Evolutionary conservation across 164 flowering plant species (phyloP).

Genomic region (Tinospora cordifolia): DNA sequence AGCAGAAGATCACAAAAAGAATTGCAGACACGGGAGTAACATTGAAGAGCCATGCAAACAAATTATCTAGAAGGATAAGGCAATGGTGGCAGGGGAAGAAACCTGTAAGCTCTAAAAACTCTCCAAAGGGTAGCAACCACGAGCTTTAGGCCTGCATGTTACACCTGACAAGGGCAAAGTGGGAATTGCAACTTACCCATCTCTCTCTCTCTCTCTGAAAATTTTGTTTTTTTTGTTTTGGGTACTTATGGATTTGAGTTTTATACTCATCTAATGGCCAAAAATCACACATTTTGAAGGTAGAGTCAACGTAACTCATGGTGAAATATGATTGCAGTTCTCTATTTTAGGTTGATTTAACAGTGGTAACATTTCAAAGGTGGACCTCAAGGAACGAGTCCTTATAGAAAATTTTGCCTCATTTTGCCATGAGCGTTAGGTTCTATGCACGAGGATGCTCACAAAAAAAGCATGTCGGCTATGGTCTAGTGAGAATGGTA

Average conservation of each 20-base stretch:
- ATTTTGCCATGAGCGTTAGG: no score
- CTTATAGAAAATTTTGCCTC: no score
- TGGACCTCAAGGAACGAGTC: no score
- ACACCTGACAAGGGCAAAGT: not conserved
- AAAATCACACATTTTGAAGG: not conserved
- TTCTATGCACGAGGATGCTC: no score
- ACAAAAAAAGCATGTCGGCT: no score
- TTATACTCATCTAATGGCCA: not conserved
- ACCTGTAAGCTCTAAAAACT: conserved; percentile 25
- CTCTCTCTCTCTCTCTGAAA: no score
- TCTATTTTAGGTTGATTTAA: no score
- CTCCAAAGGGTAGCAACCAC: conserved; percentile 33
- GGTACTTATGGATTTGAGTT: not conserved
- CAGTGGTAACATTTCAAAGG: no score
- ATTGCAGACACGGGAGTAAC: conserved; percentile 30
- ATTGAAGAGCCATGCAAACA: conserved; percentile 44
- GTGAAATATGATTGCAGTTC: not conserved
- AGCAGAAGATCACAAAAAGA: conserved; percentile 37
- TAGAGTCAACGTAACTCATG: not conserved
- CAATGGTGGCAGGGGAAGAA: conserved; percentile 61
- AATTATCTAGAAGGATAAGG: conserved; percentile 32
- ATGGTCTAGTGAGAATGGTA: no score
- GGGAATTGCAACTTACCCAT: not conserved
- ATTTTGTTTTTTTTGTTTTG: no score
- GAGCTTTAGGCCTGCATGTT: conserved; percentile 41